phyloP scores from a whole-genome alignment of 345 rosid genomes.

The Physaria fendleri region DNA sequence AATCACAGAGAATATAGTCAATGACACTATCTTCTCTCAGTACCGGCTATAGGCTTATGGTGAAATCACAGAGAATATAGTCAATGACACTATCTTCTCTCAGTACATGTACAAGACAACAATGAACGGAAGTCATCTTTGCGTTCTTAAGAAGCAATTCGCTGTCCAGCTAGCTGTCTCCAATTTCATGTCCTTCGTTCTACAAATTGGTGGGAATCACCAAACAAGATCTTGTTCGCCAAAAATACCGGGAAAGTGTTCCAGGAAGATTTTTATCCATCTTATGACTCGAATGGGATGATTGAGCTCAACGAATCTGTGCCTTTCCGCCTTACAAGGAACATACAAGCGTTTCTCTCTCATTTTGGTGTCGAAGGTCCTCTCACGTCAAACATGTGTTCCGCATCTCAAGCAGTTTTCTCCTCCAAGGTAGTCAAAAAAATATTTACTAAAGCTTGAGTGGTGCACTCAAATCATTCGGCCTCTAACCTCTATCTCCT shows the following conservation, averaged over 20 bases:
- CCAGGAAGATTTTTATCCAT: conserved; percentile 96
- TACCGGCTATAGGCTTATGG: conserved; percentile 88
- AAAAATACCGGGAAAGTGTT: conserved; percentile 90
- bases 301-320: conserved; percentile 86
- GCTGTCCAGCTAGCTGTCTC: conserved; percentile 92
- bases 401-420: conserved; percentile 87
- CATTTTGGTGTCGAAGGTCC: conserved; percentile 95
- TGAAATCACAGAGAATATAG: conserved; percentile 65
- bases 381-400: conserved; percentile 72
- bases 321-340: conserved; percentile 95
- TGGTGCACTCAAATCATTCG: not conserved
- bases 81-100: conserved; percentile 73
- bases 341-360: conserved; percentile 89
- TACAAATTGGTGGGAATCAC: conserved; percentile 92
- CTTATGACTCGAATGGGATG: conserved; percentile 83
- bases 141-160: conserved; percentile 97
- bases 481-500: conserved; percentile 5
- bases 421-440: conserved; percentile 58
- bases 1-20: conserved; percentile 63
- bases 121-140: conserved; percentile 75
- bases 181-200: conserved; percentile 93
- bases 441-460: conserved; percentile 3
- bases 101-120: conserved; percentile 93
- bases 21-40: conserved; percentile 75
- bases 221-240: conserved; percentile 87